A percentile compares a stretch with the other conserved stretches of the same genome.
These are phyloP conservation scores for Thecaphora thlaspeos DNA, from an alignment of 1,284 basidiomycete genomes.

Conservation along the genomic window DNA sequence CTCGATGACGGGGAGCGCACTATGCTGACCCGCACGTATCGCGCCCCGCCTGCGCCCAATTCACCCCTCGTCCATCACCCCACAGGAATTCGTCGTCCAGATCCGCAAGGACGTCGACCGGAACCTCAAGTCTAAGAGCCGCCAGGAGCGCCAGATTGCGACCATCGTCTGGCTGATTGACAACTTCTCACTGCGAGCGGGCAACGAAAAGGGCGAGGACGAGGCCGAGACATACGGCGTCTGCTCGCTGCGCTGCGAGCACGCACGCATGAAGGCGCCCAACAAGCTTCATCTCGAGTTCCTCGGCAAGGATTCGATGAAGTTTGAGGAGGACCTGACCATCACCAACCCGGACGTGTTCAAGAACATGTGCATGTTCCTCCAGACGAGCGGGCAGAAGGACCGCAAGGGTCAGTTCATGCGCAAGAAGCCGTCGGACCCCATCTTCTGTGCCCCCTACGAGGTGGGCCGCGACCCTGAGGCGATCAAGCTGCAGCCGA, in stretches of 20 bases:
- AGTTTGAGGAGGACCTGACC: constrained; percentile 54
- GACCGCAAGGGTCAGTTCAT: constrained; percentile 66
- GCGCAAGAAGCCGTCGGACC: constrained; percentile 82
- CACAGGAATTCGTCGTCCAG: constrained; percentile 39
- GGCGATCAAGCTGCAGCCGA: constrained; percentile 34
- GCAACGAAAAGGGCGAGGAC: constrained; percentile 58
- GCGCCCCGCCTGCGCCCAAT: no score
- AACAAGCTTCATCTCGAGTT: constrained; percentile 54
- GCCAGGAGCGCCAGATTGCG: constrained; percentile 53
- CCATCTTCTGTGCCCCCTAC: constrained; percentile 69
- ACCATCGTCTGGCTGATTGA: constrained; percentile 58
- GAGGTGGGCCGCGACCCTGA: constrained; percentile 17
- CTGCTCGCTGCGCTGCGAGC: constrained; percentile 55
- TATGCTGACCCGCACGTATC: no score
- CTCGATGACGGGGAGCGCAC: no score
- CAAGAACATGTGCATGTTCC: constrained; percentile 55
- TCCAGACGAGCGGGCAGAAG: constrained; percentile 48
- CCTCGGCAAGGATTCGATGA: constrained; percentile 57
- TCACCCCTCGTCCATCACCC: no score
- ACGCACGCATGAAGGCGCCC: constrained; percentile 48
- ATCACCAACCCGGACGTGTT: constrained; percentile 51
- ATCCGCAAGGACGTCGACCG: constrained; percentile 49
- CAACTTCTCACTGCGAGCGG: constrained; percentile 56
- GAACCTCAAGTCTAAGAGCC: constrained; percentile 50
- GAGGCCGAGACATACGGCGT: constrained; percentile 57